Base-by-base conservation (phyloP, 192 early-diverging fungal genomes). In the Entomortierella lignicola region DNA sequence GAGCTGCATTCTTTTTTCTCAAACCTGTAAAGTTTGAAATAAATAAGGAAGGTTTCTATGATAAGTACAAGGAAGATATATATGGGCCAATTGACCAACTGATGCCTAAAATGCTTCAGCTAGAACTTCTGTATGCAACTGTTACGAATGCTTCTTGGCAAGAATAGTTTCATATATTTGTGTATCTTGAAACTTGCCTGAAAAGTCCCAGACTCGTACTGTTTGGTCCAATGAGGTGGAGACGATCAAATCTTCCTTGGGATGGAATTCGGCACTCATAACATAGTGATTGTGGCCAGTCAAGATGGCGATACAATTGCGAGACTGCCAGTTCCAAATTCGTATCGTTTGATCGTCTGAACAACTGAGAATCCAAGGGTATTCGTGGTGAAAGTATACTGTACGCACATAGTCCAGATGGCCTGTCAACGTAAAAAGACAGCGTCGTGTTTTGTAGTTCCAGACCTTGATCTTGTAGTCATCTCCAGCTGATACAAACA, bases 301-400 rank as follows among this genome's bases (percentile, higher is more conserved):
- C 37, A 99, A 85, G 54, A 98, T 95, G 30, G 96, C 95, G 68
- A 99, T 98, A 71, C 96, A 98, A 81, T 92, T 97, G 59, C 97
- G 87, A 31, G 95, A 97, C 83, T 99, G 98, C 98, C 98, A 99
- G 87, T 99, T 99, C 98, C 98, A 99, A 59, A 99, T 98, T 53
- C 98, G 94, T 66, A 98, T 97, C 11, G 98, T 98, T 77, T 99
- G 96, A 84, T 99, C 98, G 71, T 99, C 98, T 8, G 96, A 97
- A 56, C 94, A 93, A 65, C 89, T 92, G 66, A 98, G 91, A 57
- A 99, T 98, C 98, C 98, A 99, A 30, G 98, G 98, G 71, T 92
- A 91, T 82, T 99, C 98, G 69, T 95, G 93, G 80, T 99, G 98
- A 84, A 99, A 99, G 82, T 86, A 95, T 2, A 97, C 95, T 8